Evolutionary conservation across 2,329 filamentous ascomycete species (phyloP).

Genomic region (Amesomyces nigricolor): DNA sequence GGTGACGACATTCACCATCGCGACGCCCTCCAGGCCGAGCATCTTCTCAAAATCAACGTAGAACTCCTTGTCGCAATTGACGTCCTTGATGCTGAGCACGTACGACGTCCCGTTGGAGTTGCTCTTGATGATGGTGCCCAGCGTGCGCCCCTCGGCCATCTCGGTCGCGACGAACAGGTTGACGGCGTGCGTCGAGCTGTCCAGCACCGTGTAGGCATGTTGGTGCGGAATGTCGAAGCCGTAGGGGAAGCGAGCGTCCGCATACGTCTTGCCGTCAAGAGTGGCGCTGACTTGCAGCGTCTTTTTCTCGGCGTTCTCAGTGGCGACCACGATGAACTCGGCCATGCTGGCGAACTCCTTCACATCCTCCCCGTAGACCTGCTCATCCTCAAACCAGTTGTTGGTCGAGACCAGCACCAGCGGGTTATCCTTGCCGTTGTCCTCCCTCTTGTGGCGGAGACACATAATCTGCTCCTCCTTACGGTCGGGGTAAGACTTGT

Average conservation of each 20-base stretch:
- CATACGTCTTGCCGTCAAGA: conserved; percentile 77
- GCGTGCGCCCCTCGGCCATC: conserved; percentile 56
- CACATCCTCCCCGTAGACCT: conserved; percentile 62
- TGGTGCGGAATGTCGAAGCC: conserved; percentile 76
- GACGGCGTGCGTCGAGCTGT: conserved; percentile 89
- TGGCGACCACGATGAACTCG: conserved; percentile 90
- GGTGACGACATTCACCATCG: conserved; percentile 76
- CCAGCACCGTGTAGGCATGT: conserved; percentile 84
- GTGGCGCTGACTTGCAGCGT: conserved; percentile 75
- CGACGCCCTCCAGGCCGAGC: conserved; percentile 83
- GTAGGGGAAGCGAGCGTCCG: conserved; percentile 75
- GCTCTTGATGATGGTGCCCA: conserved; percentile 90
- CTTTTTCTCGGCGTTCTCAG: conserved; percentile 60
- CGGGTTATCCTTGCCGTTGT: conserved; percentile 54
- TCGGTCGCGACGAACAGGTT: conserved; percentile 89
- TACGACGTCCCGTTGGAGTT: conserved; percentile 98
- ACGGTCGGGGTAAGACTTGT: conserved; percentile 40
- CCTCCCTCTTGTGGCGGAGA: conserved; percentile 57
- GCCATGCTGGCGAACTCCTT: conserved; percentile 90
- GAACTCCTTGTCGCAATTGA: conserved; percentile 71
- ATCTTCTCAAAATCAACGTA: conserved; percentile 98
- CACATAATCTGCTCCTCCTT: conserved; percentile 54
- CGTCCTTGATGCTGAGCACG: conserved; percentile 70
- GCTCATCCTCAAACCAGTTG: conserved; percentile 66
- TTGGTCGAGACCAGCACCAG: conserved; percentile 70